These are phyloP conservation scores for Chaetomiaceae sp. DNA, from an alignment of 2,329 filamentous ascomycete genomes.

Conservation along the genomic window DNA sequence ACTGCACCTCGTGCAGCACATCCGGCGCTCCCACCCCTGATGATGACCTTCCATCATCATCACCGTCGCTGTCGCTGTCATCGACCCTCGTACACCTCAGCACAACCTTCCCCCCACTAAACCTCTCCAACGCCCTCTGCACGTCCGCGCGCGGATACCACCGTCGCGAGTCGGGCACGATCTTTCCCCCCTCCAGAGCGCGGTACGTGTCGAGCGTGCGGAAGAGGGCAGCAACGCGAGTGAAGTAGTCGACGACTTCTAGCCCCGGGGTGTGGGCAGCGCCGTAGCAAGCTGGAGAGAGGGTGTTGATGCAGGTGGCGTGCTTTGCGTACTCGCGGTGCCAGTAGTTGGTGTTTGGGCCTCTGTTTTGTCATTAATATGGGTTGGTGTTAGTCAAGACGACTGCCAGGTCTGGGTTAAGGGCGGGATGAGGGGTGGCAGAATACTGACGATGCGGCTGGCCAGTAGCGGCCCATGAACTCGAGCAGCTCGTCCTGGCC, in stretches of 20 bases:
- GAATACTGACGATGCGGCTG: conserved; percentile 29
- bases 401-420: too few species aligned
- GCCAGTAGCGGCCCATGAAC: conserved; percentile 42
- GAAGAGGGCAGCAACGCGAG: conserved; percentile 31
- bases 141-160: conserved; percentile 44
- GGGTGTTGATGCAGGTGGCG: conserved; percentile 67
- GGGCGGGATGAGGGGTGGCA: background rate
- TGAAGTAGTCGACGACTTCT: conserved; percentile 44
- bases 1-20: conserved; percentile 49
- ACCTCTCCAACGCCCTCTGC: conserved; percentile 38
- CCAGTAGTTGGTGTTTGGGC: conserved; percentile 51
- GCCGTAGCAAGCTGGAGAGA: conserved; percentile 59
- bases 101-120: conserved; percentile 43
- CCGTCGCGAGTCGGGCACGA: conserved; percentile 33
- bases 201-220: conserved; percentile 39
- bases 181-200: conserved; percentile 36
- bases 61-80: conserved; percentile 5
- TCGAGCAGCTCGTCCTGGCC: conserved; percentile 37
- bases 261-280: conserved; percentile 33
- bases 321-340: conserved; percentile 47
- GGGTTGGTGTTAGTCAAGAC: conserved; percentile 24
- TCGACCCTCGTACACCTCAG: conserved; percentile 36
- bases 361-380: too few species aligned
- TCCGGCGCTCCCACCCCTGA: conserved; percentile 36
- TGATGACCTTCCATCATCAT: too few species aligned